Conservation (phyloP, 306 rosid species). For the Vachellia collinsii region DNA sequence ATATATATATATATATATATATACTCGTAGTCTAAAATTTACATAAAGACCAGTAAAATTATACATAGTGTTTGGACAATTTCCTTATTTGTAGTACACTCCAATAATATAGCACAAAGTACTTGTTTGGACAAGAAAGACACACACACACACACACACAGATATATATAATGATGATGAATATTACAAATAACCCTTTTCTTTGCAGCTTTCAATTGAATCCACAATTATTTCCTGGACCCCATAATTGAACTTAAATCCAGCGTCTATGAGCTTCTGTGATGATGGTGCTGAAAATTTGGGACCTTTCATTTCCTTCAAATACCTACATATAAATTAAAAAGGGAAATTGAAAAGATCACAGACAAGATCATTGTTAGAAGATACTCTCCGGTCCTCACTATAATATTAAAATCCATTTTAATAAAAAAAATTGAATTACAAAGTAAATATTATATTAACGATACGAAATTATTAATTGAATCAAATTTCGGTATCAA, state of each 20-base stretch:
- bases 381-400: too few species aligned
- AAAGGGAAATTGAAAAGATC: background rate
- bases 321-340: background rate
- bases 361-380: background rate
- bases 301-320: background rate
- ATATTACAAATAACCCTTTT: background rate
- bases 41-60: too few species aligned
- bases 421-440: too few species aligned
- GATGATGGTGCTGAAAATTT: constrained; percentile 35
- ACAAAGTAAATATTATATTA: too few species aligned
- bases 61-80: background rate
- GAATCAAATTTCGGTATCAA: background rate
- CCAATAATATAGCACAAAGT: background rate
- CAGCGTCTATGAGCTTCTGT: constrained; percentile 48
- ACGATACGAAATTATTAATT: too few species aligned
- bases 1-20: too few species aligned
- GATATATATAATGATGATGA: background rate
- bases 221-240: background rate
- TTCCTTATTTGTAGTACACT: background rate
- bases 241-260: constrained; percentile 3
- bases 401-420: too few species aligned
- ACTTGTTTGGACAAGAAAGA: background rate
- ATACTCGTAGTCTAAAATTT: too few species aligned
- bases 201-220: constrained; percentile 1
- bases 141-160: background rate